Evolutionary conservation across 306 rosid species (phyloP).

Genomic region (Inga leiocalycina): DNA sequence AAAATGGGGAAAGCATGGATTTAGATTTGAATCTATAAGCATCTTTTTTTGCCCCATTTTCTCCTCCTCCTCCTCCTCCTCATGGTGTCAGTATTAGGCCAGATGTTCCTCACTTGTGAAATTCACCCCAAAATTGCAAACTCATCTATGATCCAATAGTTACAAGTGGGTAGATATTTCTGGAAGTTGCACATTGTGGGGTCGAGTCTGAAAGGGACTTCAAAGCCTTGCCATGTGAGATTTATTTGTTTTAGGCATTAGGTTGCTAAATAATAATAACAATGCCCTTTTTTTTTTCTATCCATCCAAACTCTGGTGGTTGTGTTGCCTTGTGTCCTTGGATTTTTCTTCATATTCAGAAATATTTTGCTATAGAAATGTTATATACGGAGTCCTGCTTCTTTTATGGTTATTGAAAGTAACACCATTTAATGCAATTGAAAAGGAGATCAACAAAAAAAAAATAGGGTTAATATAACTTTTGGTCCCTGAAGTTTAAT

Average conservation of each 20-base stretch:
- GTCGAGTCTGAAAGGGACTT: slow-evolving; percentile 42
- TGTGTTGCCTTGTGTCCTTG: neutral
- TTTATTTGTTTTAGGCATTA: slow-evolving; percentile 28
- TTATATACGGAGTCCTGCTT: neutral
- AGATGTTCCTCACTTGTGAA: slow-evolving; percentile 40
- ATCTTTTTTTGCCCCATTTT: slow-evolving; percentile 7
- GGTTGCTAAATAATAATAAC: neutral
- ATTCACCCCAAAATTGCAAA: slow-evolving; percentile 27
- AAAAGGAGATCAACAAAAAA: neutral
- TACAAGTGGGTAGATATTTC: slow-evolving; percentile 38
- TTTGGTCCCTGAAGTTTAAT: too few relatives aligned
- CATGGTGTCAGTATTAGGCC: slow-evolving; percentile 30
- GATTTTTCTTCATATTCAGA: slow-evolving; percentile 4
- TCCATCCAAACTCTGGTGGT: neutral
- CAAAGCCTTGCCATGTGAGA: slow-evolving; percentile 50
- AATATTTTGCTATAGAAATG: neutral
- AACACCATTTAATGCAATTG: neutral
- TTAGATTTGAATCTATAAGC: slow-evolving; percentile 72
- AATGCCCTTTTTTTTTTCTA: slow-evolving; percentile 6
- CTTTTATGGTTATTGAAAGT: neutral
- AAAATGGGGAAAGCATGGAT: slow-evolving; percentile 57
- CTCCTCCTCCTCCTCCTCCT: neutral
- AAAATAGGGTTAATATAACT: too few relatives aligned
- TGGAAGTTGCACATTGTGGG: slow-evolving; percentile 46
- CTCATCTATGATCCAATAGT: slow-evolving; percentile 12